Base-by-base conservation (phyloP, 2,329 filamentous ascomycete genomes). In the Berkeleyomyces basicola region DNA sequence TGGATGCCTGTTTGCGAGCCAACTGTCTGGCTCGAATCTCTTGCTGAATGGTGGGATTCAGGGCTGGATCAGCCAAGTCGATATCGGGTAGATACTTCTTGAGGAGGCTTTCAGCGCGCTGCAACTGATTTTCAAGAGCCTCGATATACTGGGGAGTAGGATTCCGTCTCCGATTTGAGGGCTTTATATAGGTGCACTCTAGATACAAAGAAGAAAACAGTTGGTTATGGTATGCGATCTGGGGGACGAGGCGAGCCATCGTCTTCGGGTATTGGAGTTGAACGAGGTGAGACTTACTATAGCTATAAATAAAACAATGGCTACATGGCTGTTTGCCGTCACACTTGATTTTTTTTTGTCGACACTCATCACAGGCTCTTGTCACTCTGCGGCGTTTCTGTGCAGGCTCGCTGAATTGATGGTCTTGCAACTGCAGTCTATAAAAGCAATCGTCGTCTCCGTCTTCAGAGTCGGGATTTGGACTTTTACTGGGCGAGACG, bases 251-350 rank as follows among this genome's bases (percentile, higher is more conserved):
- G 36, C 39, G 51, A 16, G 33, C 23, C 36, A 16, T 9, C 0
- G 4, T 37, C 36, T 43, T n/a, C 5, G 16, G 44, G 43, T 43
- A 16, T 43, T 58, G 31, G 49, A 10, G 47, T 11, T 31, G 11
- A 14, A 44, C 9, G 9, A 42, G 31, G 60, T 60, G 66, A n/a
- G 53, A 69, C 80, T 71, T 80, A 96, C 93, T 92, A 78, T 99
- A 99, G 72, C 90, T 96, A 74, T 99, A 99, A 59, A 97, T 90
- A 9, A 91, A 95, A 73, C 93, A 99, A 74, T 97, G 93, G 0
- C 91, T 96, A 74, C 88, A 93, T 7, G 88, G 88, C 71, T 91
- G 87, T 72, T 90, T 90, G 68, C 87, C 88, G 71, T 91, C 87
- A 68, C 87, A 92, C 72, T 91, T 92, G 70, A 92, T 92, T 74